phyloP scores from a whole-genome alignment of 345 rosid species.

The Citrus glauca region DNA sequence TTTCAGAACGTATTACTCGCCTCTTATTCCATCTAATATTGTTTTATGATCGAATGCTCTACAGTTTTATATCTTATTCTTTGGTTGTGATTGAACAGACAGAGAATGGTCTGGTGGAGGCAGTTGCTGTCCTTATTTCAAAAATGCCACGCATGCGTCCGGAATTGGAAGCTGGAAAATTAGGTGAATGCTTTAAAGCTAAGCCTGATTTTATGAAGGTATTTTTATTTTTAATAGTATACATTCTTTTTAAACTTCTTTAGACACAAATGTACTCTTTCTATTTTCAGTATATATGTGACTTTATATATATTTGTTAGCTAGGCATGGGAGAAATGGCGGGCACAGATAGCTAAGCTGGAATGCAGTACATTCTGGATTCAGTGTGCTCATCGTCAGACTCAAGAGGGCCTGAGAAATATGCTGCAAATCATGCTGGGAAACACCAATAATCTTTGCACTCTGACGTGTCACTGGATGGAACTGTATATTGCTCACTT shows the following conservation, averaged over 20 bases:
- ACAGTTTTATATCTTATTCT: not conserved
- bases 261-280: not conserved
- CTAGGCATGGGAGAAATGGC: constrained; percentile 98
- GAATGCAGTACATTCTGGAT: constrained; percentile 86
- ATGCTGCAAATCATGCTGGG: constrained; percentile 90
- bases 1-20: not conserved
- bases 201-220: constrained; percentile 97
- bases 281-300: not conserved
- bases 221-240: constrained; percentile 10
- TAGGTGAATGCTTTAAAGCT: constrained; percentile 80
- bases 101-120: constrained; percentile 93
- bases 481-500: constrained; percentile 80
- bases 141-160: constrained; percentile 93
- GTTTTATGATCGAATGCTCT: not conserved
- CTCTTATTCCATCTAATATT: not conserved
- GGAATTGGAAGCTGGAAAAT: constrained; percentile 53
- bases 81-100: constrained; percentile 44
- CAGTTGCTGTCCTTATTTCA: constrained; percentile 88
- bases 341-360: constrained; percentile 74
- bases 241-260: constrained; percentile 4
- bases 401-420: constrained; percentile 86
- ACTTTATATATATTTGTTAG: constrained; percentile 5
- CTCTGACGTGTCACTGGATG: constrained; percentile 71
- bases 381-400: constrained; percentile 75
- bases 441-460: constrained; percentile 46